Evolutionary conservation across 2,329 filamentous ascomycete species (phyloP), one percentile per base, ranked within the genome.

Genomic region (Chalara sp.): DNA sequence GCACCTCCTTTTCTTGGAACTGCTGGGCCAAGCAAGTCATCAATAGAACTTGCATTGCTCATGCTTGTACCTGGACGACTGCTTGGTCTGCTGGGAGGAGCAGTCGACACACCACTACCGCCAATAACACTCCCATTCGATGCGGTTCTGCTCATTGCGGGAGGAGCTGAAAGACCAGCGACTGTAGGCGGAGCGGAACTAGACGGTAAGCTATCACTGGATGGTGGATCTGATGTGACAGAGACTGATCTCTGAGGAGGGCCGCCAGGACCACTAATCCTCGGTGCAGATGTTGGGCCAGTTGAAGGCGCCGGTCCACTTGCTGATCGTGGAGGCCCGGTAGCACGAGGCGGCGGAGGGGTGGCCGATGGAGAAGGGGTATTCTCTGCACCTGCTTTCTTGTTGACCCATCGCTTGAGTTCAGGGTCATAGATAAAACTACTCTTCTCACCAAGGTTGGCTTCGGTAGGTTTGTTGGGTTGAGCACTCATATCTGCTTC

Each of bases 391-490:
- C 72, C 73, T 8, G 82, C 81, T 66, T 96, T 96, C 75, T 96
- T 96, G 74, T 99, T 97, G 66, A 99, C 78, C 95, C 95, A 99
- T 66, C 93, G 90, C 74, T 95, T 95, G 48, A 96, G 79, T n/a
- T 96, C 88, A 2, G 90, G 87, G 64, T 99, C 93, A 63, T 93
- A 99, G 59, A 92, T 86, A 68, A 99, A 96, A 44, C 84, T 89
- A 67, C 83, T 96, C 64, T 93, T 83, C 68, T 99, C 95, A 54
- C 92, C 95, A 6, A 99, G 79, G 64, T 99, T 99, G 55, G 95
- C 93, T 60, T 81, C 83, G 67, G 96, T 88, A n/a, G 91, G 81
- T 31, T 85, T 85, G 64, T 76, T 76, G 5, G 74, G 67, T n/a
- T 69, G 66, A 6, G 70, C 60, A 12, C 61, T 60, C 12, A 53